Evolutionary conservation across 352 stramenopile species (phyloP), one percentile per base, ranked within the genome.

Genomic region (Phytophthora fragariae): DNA sequence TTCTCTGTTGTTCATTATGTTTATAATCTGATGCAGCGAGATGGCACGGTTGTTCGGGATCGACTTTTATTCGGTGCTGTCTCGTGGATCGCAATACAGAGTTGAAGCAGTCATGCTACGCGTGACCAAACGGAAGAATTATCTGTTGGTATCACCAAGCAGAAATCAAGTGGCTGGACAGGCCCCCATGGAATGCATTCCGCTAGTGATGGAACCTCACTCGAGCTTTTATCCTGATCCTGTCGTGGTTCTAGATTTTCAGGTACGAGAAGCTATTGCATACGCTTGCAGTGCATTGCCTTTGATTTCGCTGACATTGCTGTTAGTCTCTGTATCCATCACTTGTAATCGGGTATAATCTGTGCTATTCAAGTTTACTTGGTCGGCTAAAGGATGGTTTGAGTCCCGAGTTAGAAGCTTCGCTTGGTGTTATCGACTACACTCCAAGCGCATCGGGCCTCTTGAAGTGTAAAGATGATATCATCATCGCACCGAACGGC

Each of bases 341-440:
- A 2, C 95, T 99, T 44, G 93, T 99, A 8, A 99, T 99, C 73
- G 98, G 93, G 21, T 99, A 99, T 79, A 99, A 99, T 81, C 77
- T 99, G 5, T 99, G 98, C 80, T 99, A 99, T 79, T 98, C 96
- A 35, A 99, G 94, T 17, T 90, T 97, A 52, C 80, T 99, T 37
- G 97, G 98, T 10, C 97, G 97, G 52, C 75, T 99, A 12, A 83
- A 90, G 9, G 86, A 95, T 70, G 89, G 90, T 4, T 60, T 93
- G 12, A 81, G 94, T 27, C 70, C 84, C 11, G 84, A 93, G 24
- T 54, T 97, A 7, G 89, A 97, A 59, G 62, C 72, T 6, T 75
- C 76, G 2, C 73, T 97, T 54, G 90, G 90, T 3, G 90, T 95
- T 1, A 62, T 90, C 3, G 71, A 89, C 55, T 91, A 88, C 41